Evolutionary conservation across 2,329 filamentous ascomycete species (phyloP).

Genomic region (Aspergillus sp.): DNA sequence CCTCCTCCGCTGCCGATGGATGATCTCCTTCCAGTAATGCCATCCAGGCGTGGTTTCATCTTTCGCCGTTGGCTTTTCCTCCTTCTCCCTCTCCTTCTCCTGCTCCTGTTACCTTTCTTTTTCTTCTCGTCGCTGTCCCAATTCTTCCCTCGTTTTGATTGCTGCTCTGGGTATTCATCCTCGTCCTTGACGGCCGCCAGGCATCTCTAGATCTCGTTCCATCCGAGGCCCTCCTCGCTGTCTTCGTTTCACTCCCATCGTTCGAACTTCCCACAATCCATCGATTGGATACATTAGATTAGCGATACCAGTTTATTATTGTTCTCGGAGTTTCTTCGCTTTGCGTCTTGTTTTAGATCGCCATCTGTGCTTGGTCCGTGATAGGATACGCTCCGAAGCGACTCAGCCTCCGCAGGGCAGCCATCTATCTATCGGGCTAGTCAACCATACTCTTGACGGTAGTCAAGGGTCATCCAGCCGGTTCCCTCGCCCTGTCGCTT

Average conservation of each 20-base stretch:
- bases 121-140: slow-evolving; percentile 8
- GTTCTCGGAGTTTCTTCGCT: not conserved
- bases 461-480: slow-evolving; percentile 6
- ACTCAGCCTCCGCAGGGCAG: slow-evolving; percentile 10
- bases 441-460: slow-evolving; percentile 1
- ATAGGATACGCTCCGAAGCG: slow-evolving; percentile 9
- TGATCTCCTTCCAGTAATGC: slow-evolving; percentile 23
- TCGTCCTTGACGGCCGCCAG: not conserved
- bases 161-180: not conserved
- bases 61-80: slow-evolving; percentile 11
- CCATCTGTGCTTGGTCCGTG: slow-evolving; percentile 3
- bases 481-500: slow-evolving; percentile 8
- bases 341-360: not conserved
- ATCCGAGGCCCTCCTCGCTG: not conserved
- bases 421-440: not conserved
- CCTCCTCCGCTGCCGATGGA: slow-evolving; percentile 5
- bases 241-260: not conserved
- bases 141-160: not conserved
- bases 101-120: slow-evolving; percentile 10
- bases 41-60: slow-evolving; percentile 24
- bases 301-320: not conserved
- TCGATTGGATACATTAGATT: not conserved
- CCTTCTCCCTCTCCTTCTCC: not conserved
- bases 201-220: slow-evolving; percentile 3
- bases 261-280: not conserved